phyloP scores from a whole-genome alignment of 768 basidiomycete species.

The Amanita inopinata region DNA sequence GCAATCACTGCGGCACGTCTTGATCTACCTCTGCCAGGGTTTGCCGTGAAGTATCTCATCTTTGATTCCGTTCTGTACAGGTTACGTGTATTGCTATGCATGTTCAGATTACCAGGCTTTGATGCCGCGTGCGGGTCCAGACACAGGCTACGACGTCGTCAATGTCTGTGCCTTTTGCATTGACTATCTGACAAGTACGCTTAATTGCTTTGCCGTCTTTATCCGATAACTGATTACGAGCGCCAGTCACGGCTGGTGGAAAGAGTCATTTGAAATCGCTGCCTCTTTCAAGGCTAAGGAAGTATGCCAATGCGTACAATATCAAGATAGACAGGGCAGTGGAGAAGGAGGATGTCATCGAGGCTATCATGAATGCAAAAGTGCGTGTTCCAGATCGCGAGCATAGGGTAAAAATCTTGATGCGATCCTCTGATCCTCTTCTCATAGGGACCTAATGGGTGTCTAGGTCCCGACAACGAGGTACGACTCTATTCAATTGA shows the following conservation, averaged over 20 bases:
- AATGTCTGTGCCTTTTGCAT: constrained; percentile 70
- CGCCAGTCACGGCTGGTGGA: constrained; percentile 60
- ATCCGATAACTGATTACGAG: constrained; percentile 6
- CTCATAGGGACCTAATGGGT: constrained; percentile 47
- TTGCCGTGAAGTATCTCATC: constrained; percentile 2
- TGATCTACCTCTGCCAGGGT: neutral
- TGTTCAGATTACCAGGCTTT: constrained; percentile 73
- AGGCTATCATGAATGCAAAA: constrained; percentile 43
- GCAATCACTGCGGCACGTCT: constrained; percentile 66
- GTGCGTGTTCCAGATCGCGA: no score
- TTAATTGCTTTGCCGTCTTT: neutral
- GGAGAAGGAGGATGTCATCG: constrained; percentile 74
- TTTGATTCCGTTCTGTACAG: constrained; percentile 24
- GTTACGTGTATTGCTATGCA: constrained; percentile 61
- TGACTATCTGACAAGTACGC: constrained; percentile 54
- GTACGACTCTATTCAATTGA: constrained; percentile 21
- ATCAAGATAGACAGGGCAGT: constrained; percentile 52
- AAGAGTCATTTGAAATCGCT: constrained; percentile 44
- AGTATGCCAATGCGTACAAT: constrained; percentile 61
- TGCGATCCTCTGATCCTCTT: neutral
- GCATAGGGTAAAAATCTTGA: no score
- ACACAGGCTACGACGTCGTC: constrained; percentile 52
- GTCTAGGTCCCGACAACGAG: constrained; percentile 51
- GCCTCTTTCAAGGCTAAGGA: constrained; percentile 53
- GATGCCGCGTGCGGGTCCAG: constrained; percentile 50